Evolutionary conservation across 495 filamentous ascomycete genomes (phyloP).

Genomic region (Antarctomyces pellizariae): DNA sequence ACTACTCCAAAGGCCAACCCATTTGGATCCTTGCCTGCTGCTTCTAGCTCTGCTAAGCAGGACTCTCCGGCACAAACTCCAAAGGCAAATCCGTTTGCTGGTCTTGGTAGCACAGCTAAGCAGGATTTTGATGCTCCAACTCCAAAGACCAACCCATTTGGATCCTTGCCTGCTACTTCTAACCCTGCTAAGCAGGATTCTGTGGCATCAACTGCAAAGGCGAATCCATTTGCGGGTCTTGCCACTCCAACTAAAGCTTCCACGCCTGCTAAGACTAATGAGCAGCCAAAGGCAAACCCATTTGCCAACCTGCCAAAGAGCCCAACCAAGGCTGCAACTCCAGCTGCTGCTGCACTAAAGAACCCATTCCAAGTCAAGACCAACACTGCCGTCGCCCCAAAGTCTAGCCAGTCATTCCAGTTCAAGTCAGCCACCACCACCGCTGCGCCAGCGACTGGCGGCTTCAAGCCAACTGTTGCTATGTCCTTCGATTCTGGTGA

Average conservation of each 20-base stretch:
- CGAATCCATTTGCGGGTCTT: constrained; percentile 5
- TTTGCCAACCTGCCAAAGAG: constrained; percentile 8
- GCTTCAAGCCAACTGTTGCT: too few species aligned
- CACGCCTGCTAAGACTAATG: constrained; percentile 4
- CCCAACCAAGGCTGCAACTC: constrained; percentile 3
- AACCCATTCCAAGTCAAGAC: too few species aligned
- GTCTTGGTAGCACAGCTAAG: constrained; percentile 10
- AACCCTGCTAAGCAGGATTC: constrained; percentile 4
- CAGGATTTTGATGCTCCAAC: constrained; percentile 7
- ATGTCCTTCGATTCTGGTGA: too few species aligned
- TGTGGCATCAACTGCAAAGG: constrained; percentile 2
- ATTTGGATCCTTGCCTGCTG: background rate
- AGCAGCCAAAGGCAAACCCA: constrained; percentile 3
- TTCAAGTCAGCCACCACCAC: too few species aligned
- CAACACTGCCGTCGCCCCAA: too few species aligned
- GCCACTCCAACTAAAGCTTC: constrained; percentile 8
- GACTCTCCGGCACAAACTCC: constrained; percentile 5
- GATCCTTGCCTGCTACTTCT: constrained; percentile 5
- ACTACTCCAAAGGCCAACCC: constrained; percentile 5
- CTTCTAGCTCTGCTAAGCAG: too few species aligned
- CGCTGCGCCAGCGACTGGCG: too few species aligned
- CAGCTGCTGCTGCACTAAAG: too few species aligned
- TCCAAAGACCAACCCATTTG: constrained; percentile 5
- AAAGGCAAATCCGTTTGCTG: constrained; percentile 7
- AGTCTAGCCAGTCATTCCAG: too few species aligned